Percentiles rank a stretch among this genome's conserved stretches.
phyloP scores from a whole-genome alignment of 225 moss, liverwort and hornwort species.

The Bryum argenteum region DNA sequence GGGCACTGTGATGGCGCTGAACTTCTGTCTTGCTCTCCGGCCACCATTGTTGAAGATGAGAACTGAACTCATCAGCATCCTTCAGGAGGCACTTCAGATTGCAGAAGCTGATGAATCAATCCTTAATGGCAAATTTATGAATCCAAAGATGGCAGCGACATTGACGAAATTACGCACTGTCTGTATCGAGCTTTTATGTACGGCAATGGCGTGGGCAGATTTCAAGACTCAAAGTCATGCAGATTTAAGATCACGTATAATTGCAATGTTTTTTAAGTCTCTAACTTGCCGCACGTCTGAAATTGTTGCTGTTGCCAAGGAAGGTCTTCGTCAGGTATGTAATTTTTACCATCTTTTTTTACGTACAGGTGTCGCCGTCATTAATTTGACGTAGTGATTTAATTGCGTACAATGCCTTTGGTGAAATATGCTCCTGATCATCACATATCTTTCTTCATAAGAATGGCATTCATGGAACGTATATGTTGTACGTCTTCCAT shows the following conservation, averaged over 20 bases:
- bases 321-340: constrained; percentile 94
- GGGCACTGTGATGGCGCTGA: constrained; percentile 96
- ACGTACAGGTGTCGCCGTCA: constrained; percentile 8
- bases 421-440: neutral
- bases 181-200: constrained; percentile 97
- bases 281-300: constrained; percentile 98
- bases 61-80: constrained; percentile 84
- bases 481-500: neutral
- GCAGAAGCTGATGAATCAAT: constrained; percentile 94
- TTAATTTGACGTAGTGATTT: neutral
- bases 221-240: constrained; percentile 96
- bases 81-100: constrained; percentile 95
- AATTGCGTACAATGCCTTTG: neutral
- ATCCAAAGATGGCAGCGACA: constrained; percentile 94
- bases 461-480: neutral
- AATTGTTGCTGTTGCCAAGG: constrained; percentile 99
- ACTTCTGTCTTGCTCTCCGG: constrained; percentile 94
- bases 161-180: constrained; percentile 94
- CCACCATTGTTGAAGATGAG: constrained; percentile 98
- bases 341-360: constrained; percentile 12
- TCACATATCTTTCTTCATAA: constrained; percentile 17
- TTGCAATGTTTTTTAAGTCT: constrained; percentile 99
- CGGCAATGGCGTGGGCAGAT: constrained; percentile 99
- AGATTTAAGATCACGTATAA: constrained; percentile 92
- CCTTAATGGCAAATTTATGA: constrained; percentile 97